Percentiles rank a stretch among this genome's conserved stretches.
Evolutionary conservation across 2,329 filamentous ascomycete genomes (phyloP).

Genomic region (Aspergillus pseudotamarii): DNA sequence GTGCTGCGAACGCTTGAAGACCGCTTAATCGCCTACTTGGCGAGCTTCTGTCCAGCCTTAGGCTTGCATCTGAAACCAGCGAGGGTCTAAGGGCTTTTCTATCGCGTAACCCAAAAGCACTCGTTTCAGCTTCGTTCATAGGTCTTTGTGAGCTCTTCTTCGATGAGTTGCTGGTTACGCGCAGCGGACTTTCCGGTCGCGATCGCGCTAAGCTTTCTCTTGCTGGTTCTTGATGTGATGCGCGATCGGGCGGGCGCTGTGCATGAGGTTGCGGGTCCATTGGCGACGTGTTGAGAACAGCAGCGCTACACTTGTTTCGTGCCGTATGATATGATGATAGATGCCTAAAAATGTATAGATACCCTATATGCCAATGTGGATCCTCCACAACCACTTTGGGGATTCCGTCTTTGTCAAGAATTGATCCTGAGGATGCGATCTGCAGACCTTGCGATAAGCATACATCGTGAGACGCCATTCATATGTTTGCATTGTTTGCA

Average conservation of each 20-base stretch:
- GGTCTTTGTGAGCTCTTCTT: slow-evolving; percentile 32
- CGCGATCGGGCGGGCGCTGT: slow-evolving; percentile 41
- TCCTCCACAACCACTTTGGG: neutral
- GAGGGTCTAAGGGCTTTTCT: slow-evolving; percentile 43
- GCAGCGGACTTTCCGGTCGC: slow-evolving; percentile 61
- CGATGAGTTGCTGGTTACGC: slow-evolving; percentile 45
- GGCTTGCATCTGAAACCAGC: slow-evolving; percentile 31
- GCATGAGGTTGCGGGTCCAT: slow-evolving; percentile 33
- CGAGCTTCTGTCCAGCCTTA: slow-evolving; percentile 17
- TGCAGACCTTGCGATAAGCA: slow-evolving; percentile 2
- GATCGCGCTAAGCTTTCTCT: slow-evolving; percentile 64
- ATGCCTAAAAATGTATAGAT: neutral
- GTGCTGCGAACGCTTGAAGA: slow-evolving; percentile 40
- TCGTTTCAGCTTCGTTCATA: slow-evolving; percentile 20
- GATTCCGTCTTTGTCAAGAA: neutral
- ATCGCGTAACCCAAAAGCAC: slow-evolving; percentile 36
- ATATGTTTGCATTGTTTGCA: slow-evolving; percentile 43
- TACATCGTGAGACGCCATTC: neutral
- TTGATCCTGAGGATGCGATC: neutral
- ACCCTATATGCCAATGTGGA: neutral
- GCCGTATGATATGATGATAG: slow-evolving; percentile 59
- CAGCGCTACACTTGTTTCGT: slow-evolving; percentile 61
- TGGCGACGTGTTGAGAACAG: slow-evolving; percentile 46
- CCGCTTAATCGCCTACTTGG: slow-evolving; percentile 33
- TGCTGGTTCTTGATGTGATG: slow-evolving; percentile 69